These are phyloP conservation scores for Pyrenochaeta sp. DNA, from an alignment of 2,329 filamentous ascomycete species.

Conservation along the genomic window DNA sequence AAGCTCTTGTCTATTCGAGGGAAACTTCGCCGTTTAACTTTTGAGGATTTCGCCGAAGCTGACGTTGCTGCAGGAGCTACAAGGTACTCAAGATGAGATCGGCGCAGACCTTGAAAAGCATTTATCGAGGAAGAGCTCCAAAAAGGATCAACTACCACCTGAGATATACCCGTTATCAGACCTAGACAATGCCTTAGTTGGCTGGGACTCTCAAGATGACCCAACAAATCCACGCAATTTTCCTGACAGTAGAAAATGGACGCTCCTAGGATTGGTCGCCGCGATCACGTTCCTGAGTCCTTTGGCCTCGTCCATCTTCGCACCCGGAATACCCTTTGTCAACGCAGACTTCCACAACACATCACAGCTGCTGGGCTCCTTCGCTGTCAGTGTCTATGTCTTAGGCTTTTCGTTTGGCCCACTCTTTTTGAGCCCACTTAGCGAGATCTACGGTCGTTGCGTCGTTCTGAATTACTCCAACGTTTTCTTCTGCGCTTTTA, in stretches of 20 bases:
- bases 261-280: slow-evolving; percentile 35
- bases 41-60: not conserved
- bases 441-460: slow-evolving; percentile 46
- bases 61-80: slow-evolving; percentile 11
- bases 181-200: slow-evolving; percentile 44
- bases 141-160: slow-evolving; percentile 33
- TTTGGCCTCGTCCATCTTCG: slow-evolving; percentile 48
- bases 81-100: slow-evolving; percentile 23
- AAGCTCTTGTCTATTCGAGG: not conserved
- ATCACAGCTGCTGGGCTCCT: slow-evolving; percentile 39
- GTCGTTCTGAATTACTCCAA: slow-evolving; percentile 50
- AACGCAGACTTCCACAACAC: slow-evolving; percentile 44
- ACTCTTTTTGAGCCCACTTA: slow-evolving; percentile 44
- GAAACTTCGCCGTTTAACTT: not conserved
- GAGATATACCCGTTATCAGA: slow-evolving; percentile 45
- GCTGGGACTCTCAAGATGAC: slow-evolving; percentile 48
- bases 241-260: slow-evolving; percentile 35
- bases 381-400: slow-evolving; percentile 47
- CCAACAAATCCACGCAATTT: slow-evolving; percentile 47
- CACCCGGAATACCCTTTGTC: slow-evolving; percentile 43
- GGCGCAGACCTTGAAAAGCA: slow-evolving; percentile 41
- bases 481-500: slow-evolving; percentile 61
- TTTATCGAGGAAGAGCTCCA: slow-evolving; percentile 40
- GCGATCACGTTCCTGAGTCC: slow-evolving; percentile 48
- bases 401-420: slow-evolving; percentile 46